Base-by-base conservation (phyloP, 768 basidiomycete genomes). In the Serendipita sp. region DNA sequence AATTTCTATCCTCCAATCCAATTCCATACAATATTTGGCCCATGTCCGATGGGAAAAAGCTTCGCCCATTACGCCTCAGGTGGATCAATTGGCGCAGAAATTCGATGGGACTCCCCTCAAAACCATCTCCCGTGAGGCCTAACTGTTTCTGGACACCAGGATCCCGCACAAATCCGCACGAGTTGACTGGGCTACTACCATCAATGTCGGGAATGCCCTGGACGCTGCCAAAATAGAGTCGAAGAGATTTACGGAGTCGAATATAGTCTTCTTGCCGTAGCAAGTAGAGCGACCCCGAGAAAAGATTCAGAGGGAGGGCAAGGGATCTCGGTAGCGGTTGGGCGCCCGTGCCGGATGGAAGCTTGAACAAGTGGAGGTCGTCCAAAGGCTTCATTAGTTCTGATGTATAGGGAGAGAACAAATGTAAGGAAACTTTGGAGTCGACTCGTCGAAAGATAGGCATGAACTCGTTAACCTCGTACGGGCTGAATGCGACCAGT, bases 201-300 rank as follows among this genome's bases (percentile, higher is more conserved):
- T 18, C 16, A n/a, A 52, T n/a, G 5, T 23, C 16, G 5, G 18
- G 30, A 7, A 18, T 5, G 30, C 7, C 48, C 38, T 41, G 7
- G 13, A 60, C 16, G 38, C 48, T 32, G 48, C 48, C 48, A 52
- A 52, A 52, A 52, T 72, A 70, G 13, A 79, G 28, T 2, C 78
- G 75, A 36, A 80, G 69, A 64, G 75, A 71, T 28, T 69, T 66
- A 65, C 79, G 79, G 13, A 77, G 44, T 0, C 64, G 67, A 32
- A 66, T 67, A 60, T 79, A 80, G 1, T 68, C 11, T 64, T 65
- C 28, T 73, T 69, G 28, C 74, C 68, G 4, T 68, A 68, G 69
- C 41, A 79, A 64, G 64, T 76, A 81, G 2, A 81, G 71, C 64
- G 80, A 78, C 1, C 78, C 79, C 13, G 78, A 76, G 67, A 76